Percentiles rank a stretch among this genome's conserved stretches.
Conservation (phyloP, 1,284 basidiomycete species). For the Takashimella koratensis region DNA sequence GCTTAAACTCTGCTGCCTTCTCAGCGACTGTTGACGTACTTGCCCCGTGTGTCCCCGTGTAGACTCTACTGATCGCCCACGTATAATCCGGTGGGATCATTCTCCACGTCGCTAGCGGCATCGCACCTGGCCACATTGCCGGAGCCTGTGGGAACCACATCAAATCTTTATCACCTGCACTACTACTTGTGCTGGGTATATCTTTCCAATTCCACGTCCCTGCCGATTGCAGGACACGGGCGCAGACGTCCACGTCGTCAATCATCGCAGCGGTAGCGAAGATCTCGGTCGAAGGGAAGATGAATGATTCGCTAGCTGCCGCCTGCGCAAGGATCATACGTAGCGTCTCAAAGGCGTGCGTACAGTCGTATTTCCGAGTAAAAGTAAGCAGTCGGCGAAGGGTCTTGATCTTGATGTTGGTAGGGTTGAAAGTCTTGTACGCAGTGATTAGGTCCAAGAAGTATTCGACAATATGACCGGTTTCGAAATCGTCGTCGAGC, state of each 20-base stretch:
- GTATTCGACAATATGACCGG: conserved; percentile 5
- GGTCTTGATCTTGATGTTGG: conserved; percentile 4
- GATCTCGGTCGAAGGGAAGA: conserved; percentile 5
- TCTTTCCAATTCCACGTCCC: conserved; percentile 3
- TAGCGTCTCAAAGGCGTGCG: conserved; percentile 5
- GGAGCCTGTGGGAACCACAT: neutral
- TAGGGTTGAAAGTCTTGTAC: conserved; percentile 3
- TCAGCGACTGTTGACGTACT: conserved; percentile 1
- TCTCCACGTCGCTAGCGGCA: conserved; percentile 13
- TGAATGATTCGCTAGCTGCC: conserved; percentile 2
- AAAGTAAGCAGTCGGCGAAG: conserved; percentile 9
- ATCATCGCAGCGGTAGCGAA: conserved; percentile 10
- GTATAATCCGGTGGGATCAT: conserved; percentile 14
- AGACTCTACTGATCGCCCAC: conserved; percentile 10
- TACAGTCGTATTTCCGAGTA: conserved; percentile 12
- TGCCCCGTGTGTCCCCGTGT: conserved; percentile 5
- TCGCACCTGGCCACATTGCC: conserved; percentile 9
- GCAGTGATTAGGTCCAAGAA: conserved; percentile 12
- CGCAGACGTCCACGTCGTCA: conserved; percentile 12
- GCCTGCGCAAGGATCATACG: conserved; percentile 5
- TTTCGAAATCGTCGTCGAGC: conserved; percentile 8
- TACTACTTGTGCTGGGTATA: neutral
- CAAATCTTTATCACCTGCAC: neutral
- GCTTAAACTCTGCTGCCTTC: conserved; percentile 6
- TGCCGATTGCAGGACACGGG: conserved; percentile 5